These are phyloP conservation scores for Starmerella geochares DNA, from an alignment of 805 yeast species.

Conservation along the genomic window DNA sequence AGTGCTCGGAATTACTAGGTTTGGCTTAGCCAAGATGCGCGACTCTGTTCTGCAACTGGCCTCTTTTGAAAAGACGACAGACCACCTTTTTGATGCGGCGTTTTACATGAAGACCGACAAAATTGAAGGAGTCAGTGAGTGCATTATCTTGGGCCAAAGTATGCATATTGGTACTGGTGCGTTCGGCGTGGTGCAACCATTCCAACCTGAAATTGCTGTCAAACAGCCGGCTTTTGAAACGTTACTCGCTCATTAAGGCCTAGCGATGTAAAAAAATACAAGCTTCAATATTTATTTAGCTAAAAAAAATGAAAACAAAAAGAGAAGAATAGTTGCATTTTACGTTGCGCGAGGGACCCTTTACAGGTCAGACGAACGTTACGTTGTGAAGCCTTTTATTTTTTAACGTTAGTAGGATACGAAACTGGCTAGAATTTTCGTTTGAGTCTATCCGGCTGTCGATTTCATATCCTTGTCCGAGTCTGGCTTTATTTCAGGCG, in stretches of 20 bases:
- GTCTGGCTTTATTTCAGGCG: neutral
- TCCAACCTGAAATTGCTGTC: conserved; percentile 22
- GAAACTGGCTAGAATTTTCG: too few relatives aligned
- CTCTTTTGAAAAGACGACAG: conserved; percentile 95
- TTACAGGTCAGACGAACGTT: too few relatives aligned
- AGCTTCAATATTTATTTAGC: neutral
- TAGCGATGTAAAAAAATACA: neutral
- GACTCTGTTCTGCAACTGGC: conserved; percentile 96
- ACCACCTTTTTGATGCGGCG: conserved; percentile 95
- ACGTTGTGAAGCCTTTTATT: too few relatives aligned
- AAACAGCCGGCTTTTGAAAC: conserved; percentile 24
- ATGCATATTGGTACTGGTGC: conserved; percentile 98
- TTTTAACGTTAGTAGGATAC: too few relatives aligned
- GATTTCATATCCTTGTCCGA: neutral
- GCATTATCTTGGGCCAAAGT: conserved; percentile 94
- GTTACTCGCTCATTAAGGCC: conserved; percentile 8
- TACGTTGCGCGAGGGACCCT: too few relatives aligned
- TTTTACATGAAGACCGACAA: conserved; percentile 93
- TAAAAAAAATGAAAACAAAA: neutral
- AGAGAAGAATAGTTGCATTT: too few relatives aligned
- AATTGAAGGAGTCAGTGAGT: conserved; percentile 95
- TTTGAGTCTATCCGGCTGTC: neutral
- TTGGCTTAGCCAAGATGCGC: conserved; percentile 96
- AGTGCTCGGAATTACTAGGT: conserved; percentile 93
- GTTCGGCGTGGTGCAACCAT: conserved; percentile 51